Evolutionary conservation across 768 basidiomycete genomes (phyloP).

Genomic region (Tulasnella sp.): DNA sequence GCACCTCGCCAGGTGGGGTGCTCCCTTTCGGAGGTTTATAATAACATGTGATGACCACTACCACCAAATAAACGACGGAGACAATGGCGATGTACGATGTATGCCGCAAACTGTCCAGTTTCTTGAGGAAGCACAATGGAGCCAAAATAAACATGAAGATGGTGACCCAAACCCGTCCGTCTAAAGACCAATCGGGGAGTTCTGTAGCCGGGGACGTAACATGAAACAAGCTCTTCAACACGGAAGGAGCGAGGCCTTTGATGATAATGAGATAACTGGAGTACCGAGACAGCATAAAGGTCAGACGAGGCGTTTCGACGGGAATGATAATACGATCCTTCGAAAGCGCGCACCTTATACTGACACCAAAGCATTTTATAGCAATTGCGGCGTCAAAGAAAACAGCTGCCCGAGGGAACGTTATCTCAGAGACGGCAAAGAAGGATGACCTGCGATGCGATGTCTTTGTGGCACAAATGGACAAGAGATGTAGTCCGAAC

Average conservation of each 20-base stretch:
- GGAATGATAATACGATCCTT: background rate
- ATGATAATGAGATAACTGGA: slow-evolving; percentile 79
- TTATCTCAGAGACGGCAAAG: slow-evolving; percentile 71
- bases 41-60: slow-evolving; percentile 73
- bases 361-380: slow-evolving; percentile 94
- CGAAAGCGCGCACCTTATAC: slow-evolving; percentile 54
- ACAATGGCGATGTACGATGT: slow-evolving; percentile 88
- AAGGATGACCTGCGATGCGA: slow-evolving; percentile 71
- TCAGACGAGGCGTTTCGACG: background rate
- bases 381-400: slow-evolving; percentile 94
- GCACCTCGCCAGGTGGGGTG: slow-evolving; percentile 53
- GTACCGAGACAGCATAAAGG: background rate
- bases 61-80: slow-evolving; percentile 70
- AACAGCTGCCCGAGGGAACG: slow-evolving; percentile 77
- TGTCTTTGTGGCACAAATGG: slow-evolving; percentile 67
- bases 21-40: slow-evolving; percentile 61
- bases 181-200: slow-evolving; percentile 66
- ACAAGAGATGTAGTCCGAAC: slow-evolving; percentile 84
- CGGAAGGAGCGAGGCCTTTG: slow-evolving; percentile 88
- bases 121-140: slow-evolving; percentile 75
- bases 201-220: slow-evolving; percentile 55
- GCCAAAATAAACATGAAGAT: slow-evolving; percentile 65
- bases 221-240: slow-evolving; percentile 73
- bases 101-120: slow-evolving; percentile 75
- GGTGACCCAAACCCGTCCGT: slow-evolving; percentile 74